Base-by-base conservation (phyloP, 2,329 filamentous ascomycete species). In the Alternaria metachromatica region DNA sequence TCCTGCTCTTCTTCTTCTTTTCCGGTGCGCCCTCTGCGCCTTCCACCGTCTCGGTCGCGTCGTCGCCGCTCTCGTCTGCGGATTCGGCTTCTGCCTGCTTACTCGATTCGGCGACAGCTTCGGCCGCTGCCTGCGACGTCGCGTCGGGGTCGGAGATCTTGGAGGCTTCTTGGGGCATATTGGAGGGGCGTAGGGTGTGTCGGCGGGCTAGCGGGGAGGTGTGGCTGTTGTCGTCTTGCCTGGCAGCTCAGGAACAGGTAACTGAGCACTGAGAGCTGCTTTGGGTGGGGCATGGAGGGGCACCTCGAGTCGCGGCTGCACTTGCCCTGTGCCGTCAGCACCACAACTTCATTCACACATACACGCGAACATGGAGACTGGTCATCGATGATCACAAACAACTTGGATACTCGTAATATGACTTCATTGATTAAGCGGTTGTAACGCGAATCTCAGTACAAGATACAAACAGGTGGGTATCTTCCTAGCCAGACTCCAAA, bases 1-100 rank as follows among this genome's bases (percentile, higher is more conserved):
- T 87, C 83, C 90, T 89, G 68, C 85, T 88, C 82, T 85, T 88
- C 82, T 88, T 89, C 80, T 90, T 91, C 80, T 90, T 90, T 72
- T 88, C 87, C 60, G 76, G 66, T 13, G 76, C 72, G 20, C 67
- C 66, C 61, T 75, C 72, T 11, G 63, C 73, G 20, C 69, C 74
- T 41, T 73, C 74, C 84, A 75, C 80, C 79, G 67, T 48, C 44
- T 65, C 72, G 78, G 79, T 69, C 76, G 78, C 67, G 69, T 78
- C 66, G 64, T 74, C 65, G 68, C 67, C 71, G 74, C 72, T 78
- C 63, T 79, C 75, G 58, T 78, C 71, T 54, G 66, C 76, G 8
- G 74, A 74, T 46, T 74, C 73, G 55, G 68, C 69, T n/a, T 68
- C 69, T 58, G 73, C 58, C 50, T 71, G 69, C 58, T 73, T 70